Conservation (phyloP, 73 alveolate species). For the Uronychia binucleata region DNA sequence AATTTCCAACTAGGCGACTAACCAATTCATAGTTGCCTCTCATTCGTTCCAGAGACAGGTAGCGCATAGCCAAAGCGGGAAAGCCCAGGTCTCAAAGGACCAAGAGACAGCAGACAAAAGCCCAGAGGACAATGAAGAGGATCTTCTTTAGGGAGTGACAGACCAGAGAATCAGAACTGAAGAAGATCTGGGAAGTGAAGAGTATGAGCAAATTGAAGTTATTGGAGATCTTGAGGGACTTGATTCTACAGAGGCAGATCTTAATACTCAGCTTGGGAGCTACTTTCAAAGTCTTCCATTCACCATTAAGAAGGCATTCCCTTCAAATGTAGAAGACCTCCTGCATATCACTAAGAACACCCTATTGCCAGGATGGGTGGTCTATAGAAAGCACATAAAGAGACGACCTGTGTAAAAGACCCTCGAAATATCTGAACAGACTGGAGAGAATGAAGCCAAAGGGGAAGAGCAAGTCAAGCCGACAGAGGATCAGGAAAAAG, state of each 20-base stretch:
- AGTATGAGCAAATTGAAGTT: not conserved
- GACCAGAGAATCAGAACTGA: no score
- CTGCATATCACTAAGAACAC: not conserved
- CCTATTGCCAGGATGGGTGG: not conserved
- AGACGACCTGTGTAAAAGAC: not conserved
- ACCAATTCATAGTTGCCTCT: no score
- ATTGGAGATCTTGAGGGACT: not conserved
- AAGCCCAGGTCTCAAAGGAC: not conserved
- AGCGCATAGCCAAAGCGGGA: no score
- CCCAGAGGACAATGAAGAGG: no score
- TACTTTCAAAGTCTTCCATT: not conserved
- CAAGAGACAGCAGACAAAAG: not conserved
- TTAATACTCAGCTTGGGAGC: no score
- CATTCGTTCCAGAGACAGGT: no score
- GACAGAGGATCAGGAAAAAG: no score
- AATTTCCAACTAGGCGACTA: no score
- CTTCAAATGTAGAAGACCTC: not conserved
- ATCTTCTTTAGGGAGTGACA: no score
- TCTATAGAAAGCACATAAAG: no score
- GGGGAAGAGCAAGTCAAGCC: no score
- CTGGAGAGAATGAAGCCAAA: no score
- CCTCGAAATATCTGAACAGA: not conserved
- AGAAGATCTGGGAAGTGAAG: not conserved
- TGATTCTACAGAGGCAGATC: not conserved
- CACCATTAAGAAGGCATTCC: not conserved